phyloP scores from a whole-genome alignment of 177 flowering plant species.

The Vitis hybrid region DNA sequence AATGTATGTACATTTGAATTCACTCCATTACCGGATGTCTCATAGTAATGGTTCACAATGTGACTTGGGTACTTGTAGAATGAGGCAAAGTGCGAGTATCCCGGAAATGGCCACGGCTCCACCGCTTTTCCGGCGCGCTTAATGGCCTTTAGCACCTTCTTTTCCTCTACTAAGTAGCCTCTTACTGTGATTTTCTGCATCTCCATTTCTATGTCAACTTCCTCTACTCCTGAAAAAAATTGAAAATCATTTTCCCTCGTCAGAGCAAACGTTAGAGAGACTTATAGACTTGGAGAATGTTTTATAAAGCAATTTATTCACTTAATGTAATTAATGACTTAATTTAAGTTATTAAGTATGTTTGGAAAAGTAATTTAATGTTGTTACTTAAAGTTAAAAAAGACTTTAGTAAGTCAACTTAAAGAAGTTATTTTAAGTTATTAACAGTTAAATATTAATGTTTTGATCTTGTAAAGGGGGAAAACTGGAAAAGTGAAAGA shows the following conservation, averaged over 20 bases:
- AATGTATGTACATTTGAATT: constrained; percentile 47
- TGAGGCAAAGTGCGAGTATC: constrained; percentile 55
- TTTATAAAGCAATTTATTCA: no score
- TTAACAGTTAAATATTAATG: no score
- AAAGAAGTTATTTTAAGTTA: no score
- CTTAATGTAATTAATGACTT: no score
- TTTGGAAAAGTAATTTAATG: no score
- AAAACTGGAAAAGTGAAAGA: no score
- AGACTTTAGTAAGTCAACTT: no score
- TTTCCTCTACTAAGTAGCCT: constrained; percentile 54
- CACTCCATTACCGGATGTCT: constrained; percentile 29
- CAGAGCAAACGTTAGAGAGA: background rate
- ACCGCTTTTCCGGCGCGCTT: constrained; percentile 65
- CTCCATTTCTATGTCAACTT: constrained; percentile 74
- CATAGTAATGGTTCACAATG: constrained; percentile 62
- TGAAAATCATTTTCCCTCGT: background rate
- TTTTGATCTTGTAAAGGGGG: no score
- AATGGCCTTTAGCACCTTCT: constrained; percentile 67
- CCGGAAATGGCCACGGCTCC: constrained; percentile 80
- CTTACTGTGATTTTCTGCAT: constrained; percentile 59
- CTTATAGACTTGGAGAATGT: no score
- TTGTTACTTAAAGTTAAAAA: no score
- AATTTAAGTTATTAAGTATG: no score
- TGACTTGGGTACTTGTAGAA: constrained; percentile 73
- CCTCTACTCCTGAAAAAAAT: constrained; percentile 52